Evolutionary conservation across 1,284 basidiomycete species (phyloP).

Genomic region (Cryptococcus sp.): DNA sequence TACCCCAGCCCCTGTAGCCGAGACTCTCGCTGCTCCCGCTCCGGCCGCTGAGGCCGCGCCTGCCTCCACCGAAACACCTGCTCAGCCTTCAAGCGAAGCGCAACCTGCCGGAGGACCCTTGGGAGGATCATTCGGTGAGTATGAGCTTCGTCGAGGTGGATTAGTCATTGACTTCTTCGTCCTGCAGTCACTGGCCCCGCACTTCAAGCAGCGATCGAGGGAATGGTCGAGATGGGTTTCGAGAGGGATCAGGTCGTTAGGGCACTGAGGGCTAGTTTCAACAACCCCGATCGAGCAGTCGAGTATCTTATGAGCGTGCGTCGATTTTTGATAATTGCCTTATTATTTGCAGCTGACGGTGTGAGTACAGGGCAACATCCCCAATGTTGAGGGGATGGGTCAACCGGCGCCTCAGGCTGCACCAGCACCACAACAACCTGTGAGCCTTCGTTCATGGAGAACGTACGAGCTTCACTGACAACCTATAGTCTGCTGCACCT

Average conservation of each 20-base stretch:
- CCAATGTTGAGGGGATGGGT: slow-evolving; percentile 32
- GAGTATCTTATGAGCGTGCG: slow-evolving; percentile 93
- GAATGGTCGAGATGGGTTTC: slow-evolving; percentile 96
- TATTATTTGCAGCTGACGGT: slow-evolving; percentile 5
- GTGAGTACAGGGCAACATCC: slow-evolving; percentile 43
- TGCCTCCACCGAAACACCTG: slow-evolving; percentile 2
- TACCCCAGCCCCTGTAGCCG: slow-evolving; percentile 38
- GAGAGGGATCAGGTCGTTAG: slow-evolving; percentile 79
- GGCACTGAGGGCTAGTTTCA: slow-evolving; percentile 90
- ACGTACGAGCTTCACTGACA: no score
- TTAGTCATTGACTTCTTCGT: neutral
- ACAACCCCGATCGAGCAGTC: slow-evolving; percentile 96
- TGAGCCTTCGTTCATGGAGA: no score
- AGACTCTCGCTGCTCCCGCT: slow-evolving; percentile 35
- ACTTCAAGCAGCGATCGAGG: slow-evolving; percentile 72
- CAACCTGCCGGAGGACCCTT: slow-evolving; percentile 18
- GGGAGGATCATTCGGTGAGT: slow-evolving; percentile 37
- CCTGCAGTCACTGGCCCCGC: slow-evolving; percentile 66
- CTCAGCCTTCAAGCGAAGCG: slow-evolving; percentile 9
- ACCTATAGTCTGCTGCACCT: slow-evolving; percentile 44
- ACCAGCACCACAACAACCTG: neutral
- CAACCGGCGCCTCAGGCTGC: slow-evolving; percentile 12
- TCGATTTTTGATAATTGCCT: slow-evolving; percentile 16
- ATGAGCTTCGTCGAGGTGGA: slow-evolving; percentile 5
- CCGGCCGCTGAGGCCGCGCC: slow-evolving; percentile 36